phyloP scores from a whole-genome alignment of 129 eudicot genomes.

The Flaveria brownii region DNA sequence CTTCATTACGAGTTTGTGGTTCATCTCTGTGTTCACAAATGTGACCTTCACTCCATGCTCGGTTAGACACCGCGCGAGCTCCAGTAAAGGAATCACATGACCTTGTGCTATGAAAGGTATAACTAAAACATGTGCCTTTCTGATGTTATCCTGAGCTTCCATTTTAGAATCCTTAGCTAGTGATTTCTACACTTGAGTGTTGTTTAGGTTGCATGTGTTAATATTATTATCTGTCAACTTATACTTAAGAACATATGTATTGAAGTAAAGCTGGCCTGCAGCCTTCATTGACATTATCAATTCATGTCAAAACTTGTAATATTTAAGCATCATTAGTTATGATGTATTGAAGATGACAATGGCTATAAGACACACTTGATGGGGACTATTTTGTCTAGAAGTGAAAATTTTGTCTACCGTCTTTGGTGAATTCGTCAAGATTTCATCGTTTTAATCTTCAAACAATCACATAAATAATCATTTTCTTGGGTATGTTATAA shows the following conservation, averaged over 20 bases:
- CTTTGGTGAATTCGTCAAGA: neutral
- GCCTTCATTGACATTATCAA: neutral
- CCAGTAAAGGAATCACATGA: conserved; percentile 50
- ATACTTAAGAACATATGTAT: neutral
- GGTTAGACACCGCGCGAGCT: conserved; percentile 40
- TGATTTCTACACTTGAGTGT: neutral
- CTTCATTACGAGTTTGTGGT: conserved; percentile 12
- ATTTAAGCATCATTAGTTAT: neutral
- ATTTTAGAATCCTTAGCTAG: neutral
- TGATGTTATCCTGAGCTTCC: neutral
- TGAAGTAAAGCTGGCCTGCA: neutral
- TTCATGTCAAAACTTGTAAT: neutral
- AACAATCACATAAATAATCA: neutral
- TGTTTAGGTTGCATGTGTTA: neutral
- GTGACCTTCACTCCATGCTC: conserved; percentile 37
- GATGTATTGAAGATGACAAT: neutral
- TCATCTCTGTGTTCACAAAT: conserved; percentile 23
- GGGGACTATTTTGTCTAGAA: neutral
- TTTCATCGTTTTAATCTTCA: neutral
- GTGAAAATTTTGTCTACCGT: no score
- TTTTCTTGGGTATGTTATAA: neutral
- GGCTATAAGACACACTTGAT: neutral
- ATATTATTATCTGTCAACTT: neutral
- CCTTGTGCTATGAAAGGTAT: conserved; percentile 53
- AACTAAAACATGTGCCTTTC: conserved; percentile 39